These are phyloP conservation scores for Pseudogymnoascus sp. DNA, from an alignment of 2,329 filamentous ascomycete species.

Conservation along the genomic window DNA sequence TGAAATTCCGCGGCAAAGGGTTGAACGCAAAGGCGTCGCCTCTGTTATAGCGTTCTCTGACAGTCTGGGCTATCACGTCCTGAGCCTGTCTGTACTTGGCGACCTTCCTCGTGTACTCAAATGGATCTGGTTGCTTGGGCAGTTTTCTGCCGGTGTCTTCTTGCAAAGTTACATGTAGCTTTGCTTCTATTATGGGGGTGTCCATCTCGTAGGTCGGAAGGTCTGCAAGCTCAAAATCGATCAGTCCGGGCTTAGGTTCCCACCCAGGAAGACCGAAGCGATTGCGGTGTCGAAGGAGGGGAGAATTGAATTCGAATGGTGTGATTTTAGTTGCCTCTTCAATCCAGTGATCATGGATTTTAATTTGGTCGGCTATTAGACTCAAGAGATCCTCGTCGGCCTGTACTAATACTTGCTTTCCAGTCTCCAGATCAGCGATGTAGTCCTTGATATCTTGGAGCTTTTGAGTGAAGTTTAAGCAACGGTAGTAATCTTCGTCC, in stretches of 20 bases:
- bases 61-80: neutral
- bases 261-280: neutral
- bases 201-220: neutral
- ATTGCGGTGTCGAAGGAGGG: neutral
- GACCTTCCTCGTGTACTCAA: constrained; percentile 1
- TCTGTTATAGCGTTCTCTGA: neutral
- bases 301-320: neutral
- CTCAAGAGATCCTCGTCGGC: neutral
- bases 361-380: neutral
- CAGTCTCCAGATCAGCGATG: constrained; percentile 17
- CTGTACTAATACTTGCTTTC: constrained; percentile 3
- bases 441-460: constrained; percentile 27
- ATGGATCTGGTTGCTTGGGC: neutral
- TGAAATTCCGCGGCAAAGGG: neutral
- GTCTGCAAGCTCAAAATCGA: neutral
- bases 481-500: constrained; percentile 42
- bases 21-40: neutral
- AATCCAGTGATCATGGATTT: neutral
- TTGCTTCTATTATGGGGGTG: neutral
- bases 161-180: neutral
- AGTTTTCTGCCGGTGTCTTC: neutral
- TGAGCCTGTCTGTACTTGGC: neutral
- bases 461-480: constrained; percentile 34
- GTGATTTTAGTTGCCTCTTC: neutral
- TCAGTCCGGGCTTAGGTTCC: neutral